Conservation (phyloP, 306 rosid species). For the Rubus parviflorus region DNA sequence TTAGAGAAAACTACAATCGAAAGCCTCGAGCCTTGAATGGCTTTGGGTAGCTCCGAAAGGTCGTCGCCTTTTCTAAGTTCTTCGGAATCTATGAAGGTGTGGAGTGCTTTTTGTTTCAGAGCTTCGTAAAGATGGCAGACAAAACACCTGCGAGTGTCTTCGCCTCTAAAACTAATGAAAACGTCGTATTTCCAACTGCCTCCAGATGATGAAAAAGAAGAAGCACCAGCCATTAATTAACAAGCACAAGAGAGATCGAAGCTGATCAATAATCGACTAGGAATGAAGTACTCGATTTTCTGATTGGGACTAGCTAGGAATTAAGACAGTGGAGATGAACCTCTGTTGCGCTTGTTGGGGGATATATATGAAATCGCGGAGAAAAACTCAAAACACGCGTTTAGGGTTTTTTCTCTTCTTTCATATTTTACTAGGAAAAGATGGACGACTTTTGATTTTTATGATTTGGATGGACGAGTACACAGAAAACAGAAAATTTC, state of each 20-base stretch:
- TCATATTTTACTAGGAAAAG: no score
- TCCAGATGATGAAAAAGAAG: background rate
- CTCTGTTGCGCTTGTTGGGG: no score
- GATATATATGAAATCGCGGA: no score
- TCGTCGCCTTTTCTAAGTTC: background rate
- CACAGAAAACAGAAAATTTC: no score
- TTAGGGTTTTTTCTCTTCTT: no score
- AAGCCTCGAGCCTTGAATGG: background rate
- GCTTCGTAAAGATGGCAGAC: slow-evolving; percentile 2
- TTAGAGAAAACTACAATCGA: slow-evolving; percentile 1
- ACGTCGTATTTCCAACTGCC: background rate
- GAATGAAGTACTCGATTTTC: no score
- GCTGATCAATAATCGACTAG: background rate
- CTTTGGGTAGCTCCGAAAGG: background rate
- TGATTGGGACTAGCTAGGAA: no score
- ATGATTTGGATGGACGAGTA: no score
- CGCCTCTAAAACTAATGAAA: slow-evolving; percentile 8
- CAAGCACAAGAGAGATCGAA: background rate
- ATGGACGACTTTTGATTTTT: no score
- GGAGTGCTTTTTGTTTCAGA: background rate
- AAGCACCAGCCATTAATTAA: background rate
- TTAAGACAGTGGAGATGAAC: no score
- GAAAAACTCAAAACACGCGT: no score
- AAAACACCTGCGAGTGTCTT: background rate
- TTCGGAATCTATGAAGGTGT: background rate